Conservation (phyloP, 805 yeast genomes). For the Candida boidinii region DNA sequence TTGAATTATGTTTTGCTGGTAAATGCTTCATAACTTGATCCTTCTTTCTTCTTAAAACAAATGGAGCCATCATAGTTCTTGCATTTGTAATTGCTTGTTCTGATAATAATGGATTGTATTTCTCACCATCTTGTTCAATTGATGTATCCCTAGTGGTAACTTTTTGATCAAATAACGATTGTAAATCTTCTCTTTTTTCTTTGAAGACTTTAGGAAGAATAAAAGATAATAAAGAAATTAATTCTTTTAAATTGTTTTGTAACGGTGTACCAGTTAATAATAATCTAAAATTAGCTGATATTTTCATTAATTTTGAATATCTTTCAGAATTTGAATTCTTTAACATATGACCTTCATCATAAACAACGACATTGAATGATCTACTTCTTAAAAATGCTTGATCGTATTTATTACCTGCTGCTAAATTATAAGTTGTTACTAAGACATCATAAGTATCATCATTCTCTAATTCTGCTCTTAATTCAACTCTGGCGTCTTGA, state of each 20-base stretch:
- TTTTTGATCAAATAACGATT: slow-evolving; percentile 78
- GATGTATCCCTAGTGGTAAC: slow-evolving; percentile 40
- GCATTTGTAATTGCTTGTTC: slow-evolving; percentile 91
- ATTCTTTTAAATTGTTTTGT: slow-evolving; percentile 85
- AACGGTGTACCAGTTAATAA: slow-evolving; percentile 94
- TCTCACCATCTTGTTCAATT: slow-evolving; percentile 31
- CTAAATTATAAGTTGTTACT: slow-evolving; percentile 89
- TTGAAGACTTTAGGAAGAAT: slow-evolving; percentile 79
- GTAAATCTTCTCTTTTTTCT: slow-evolving; percentile 74
- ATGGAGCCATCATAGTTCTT: slow-evolving; percentile 97
- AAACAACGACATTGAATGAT: slow-evolving; percentile 79
- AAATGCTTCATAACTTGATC: slow-evolving; percentile 85
- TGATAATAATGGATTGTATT: slow-evolving; percentile 73
- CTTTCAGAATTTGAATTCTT: slow-evolving; percentile 86
- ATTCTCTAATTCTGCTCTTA: slow-evolving; percentile 59
- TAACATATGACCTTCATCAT: slow-evolving; percentile 97
- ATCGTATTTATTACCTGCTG: slow-evolving; percentile 81
- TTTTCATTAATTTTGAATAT: slow-evolving; percentile 76
- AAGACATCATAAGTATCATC: slow-evolving; percentile 68
- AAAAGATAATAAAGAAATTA: slow-evolving; percentile 84
- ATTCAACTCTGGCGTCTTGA: slow-evolving; percentile 73
- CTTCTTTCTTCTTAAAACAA: slow-evolving; percentile 85
- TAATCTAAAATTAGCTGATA: slow-evolving; percentile 76
- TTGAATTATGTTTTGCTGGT: slow-evolving; percentile 64
- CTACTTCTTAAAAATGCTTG: slow-evolving; percentile 66